phyloP scores from a whole-genome alignment of 1,139 yeast genomes.

The Taphrina sp. region DNA sequence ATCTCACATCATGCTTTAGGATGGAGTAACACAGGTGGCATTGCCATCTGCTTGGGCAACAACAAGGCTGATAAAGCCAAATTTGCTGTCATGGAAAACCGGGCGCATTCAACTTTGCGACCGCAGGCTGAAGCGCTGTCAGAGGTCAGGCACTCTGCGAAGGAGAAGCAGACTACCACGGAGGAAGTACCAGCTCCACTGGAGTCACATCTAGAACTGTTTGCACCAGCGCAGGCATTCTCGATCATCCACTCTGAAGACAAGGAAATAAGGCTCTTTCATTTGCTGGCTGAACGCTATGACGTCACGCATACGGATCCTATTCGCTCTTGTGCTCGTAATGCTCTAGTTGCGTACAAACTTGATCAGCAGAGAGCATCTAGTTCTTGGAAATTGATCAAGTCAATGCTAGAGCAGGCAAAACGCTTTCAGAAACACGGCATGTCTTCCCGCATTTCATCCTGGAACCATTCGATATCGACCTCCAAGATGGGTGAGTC shows the following conservation, averaged over 20 bases:
- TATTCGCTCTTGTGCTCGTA: constrained; percentile 56
- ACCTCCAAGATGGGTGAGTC: constrained; percentile 10
- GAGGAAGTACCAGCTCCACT: background rate
- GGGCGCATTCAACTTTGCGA: constrained; percentile 41
- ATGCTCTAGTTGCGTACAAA: constrained; percentile 59
- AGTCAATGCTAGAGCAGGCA: constrained; percentile 15
- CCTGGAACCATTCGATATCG: constrained; percentile 1
- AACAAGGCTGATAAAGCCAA: constrained; percentile 10
- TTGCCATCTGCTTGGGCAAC: constrained; percentile 40
- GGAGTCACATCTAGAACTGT: constrained; percentile 2
- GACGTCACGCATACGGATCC: constrained; percentile 45
- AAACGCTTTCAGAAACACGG: background rate
- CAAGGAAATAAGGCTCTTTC: constrained; percentile 8
- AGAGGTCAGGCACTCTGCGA: background rate
- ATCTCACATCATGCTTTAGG: constrained; percentile 55
- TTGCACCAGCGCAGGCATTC: constrained; percentile 20
- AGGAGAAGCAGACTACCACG: background rate
- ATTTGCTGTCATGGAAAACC: constrained; percentile 44
- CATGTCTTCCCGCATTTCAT: background rate
- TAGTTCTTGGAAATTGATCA: constrained; percentile 67
- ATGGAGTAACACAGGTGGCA: constrained; percentile 57
- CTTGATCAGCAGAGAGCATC: constrained; percentile 58
- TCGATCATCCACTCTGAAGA: constrained; percentile 12
- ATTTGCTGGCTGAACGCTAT: constrained; percentile 32
- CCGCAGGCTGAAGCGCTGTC: constrained; percentile 41